phyloP scores from a whole-genome alignment of 805 yeast genomes.

The Cyberlindnera galapagoensis region DNA sequence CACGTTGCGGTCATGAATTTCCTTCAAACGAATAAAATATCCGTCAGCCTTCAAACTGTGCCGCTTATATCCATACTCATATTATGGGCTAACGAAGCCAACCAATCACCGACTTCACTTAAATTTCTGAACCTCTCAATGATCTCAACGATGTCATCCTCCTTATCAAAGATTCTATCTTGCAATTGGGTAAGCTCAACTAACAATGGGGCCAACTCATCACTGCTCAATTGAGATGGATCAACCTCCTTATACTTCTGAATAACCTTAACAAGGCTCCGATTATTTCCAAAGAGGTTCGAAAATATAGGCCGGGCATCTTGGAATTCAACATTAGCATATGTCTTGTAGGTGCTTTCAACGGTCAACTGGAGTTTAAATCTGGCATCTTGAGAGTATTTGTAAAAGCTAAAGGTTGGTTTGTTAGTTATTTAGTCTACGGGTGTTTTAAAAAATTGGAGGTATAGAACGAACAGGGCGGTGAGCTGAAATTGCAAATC shows the following conservation, averaged over 20 bases:
- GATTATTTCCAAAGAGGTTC: constrained; percentile 5
- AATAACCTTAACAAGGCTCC: constrained; percentile 4
- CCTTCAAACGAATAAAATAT: too few species aligned
- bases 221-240: neutral
- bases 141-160: constrained; percentile 5
- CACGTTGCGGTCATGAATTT: too few species aligned
- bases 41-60: too few species aligned
- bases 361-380: constrained; percentile 4
- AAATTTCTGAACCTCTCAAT: constrained; percentile 2
- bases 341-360: constrained; percentile 3
- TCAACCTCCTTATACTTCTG: constrained; percentile 3
- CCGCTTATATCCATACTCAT: too few species aligned
- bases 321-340: neutral
- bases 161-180: constrained; percentile 2
- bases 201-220: constrained; percentile 1
- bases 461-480: constrained; percentile 10
- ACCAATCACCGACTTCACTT: constrained; percentile 3
- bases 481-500: constrained; percentile 4
- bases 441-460: too few species aligned
- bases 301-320: constrained; percentile 5
- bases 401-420: too few species aligned
- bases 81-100: neutral
- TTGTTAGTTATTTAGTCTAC: too few species aligned
- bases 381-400: too few species aligned
- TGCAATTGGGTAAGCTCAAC: constrained; percentile 2